Evolutionary conservation across 2,329 filamentous ascomycete species (phyloP).

Genomic region (Colletotrichum aenigma): DNA sequence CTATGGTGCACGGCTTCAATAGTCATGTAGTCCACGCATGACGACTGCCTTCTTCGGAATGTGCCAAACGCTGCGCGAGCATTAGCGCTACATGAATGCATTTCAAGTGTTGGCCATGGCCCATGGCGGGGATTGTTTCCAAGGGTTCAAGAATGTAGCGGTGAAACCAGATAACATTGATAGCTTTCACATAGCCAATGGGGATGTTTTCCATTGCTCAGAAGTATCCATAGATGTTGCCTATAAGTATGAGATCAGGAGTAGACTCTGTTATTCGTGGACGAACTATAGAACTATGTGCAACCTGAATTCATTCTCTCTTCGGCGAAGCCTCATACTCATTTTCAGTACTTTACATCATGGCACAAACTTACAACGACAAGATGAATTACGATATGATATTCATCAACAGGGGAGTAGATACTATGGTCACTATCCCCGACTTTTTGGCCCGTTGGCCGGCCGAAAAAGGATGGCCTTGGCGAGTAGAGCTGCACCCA

Average conservation of each 20-base stretch:
- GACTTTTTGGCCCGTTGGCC: background rate
- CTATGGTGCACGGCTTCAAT: background rate
- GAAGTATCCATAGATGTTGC: background rate
- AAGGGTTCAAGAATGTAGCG: background rate
- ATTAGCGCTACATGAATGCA: background rate
- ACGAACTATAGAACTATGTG: too few relatives aligned
- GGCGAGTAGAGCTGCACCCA: background rate
- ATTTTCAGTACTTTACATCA: rapidly evolving
- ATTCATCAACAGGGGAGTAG: background rate
- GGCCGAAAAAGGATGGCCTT: background rate
- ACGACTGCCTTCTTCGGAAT: background rate
- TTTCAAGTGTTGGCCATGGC: too few relatives aligned
- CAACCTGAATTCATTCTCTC: background rate
- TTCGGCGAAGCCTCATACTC: background rate
- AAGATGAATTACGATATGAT: background rate
- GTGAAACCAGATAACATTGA: background rate
- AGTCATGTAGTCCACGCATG: too few relatives aligned
- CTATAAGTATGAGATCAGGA: background rate
- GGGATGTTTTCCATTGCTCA: background rate
- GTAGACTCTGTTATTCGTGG: too few relatives aligned
- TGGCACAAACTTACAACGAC: background rate
- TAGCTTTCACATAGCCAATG: background rate
- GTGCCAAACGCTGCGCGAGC: background rate
- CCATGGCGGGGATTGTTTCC: too few relatives aligned
- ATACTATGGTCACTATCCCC: background rate